Base-by-base conservation (phyloP, 148 eudicot species). In the Polygonum aviculare region DNA sequence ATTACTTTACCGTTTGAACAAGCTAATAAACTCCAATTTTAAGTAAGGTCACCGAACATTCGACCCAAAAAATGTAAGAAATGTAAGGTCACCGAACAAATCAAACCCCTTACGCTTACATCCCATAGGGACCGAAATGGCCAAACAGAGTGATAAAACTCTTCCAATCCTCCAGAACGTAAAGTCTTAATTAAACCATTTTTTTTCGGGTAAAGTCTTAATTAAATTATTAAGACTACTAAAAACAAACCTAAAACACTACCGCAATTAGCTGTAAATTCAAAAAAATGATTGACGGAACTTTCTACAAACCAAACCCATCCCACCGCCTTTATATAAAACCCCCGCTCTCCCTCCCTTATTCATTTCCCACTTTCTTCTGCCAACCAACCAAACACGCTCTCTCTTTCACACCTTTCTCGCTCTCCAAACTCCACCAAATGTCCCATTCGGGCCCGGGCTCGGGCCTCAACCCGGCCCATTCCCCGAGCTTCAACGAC, bases 401-500 rank as follows among this genome's bases (percentile, higher is more conserved):
- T 33, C 40, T 40, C 18, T 16, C 15, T 10, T 69, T 35, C 39
- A 38, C 5, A 69, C 44, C 9, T 51, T 12, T 60, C 7, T 38
- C 60, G 9, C n/a, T 41, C 50, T 18, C 72, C 11, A 77, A 76
- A 74, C 80, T 38, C 51, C 50, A 82, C n/a, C 26, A 35, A 73
- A 76, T 39, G 16, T 16, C 38, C 12, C 69, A 65, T 2, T 77
- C 83, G 73, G 75, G 82, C 1, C 36, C 19, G 71, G n/a, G 19
- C 36, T 44, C 7, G 44, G 72, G 45, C 72, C 70, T 40, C n/a
- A 60, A 72, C 52, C 70, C 80, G 45, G 18, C 81, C 7, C 45
- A 47, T 12, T 72, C 85, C 1, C 85, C 88, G 15, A 86, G 87
- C 63, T 86, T 86, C 78, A 82, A 63, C 73, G 63, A 73, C 69